phyloP scores from a whole-genome alignment of 1,284 basidiomycete species.

The Termitomyces sp. region DNA sequence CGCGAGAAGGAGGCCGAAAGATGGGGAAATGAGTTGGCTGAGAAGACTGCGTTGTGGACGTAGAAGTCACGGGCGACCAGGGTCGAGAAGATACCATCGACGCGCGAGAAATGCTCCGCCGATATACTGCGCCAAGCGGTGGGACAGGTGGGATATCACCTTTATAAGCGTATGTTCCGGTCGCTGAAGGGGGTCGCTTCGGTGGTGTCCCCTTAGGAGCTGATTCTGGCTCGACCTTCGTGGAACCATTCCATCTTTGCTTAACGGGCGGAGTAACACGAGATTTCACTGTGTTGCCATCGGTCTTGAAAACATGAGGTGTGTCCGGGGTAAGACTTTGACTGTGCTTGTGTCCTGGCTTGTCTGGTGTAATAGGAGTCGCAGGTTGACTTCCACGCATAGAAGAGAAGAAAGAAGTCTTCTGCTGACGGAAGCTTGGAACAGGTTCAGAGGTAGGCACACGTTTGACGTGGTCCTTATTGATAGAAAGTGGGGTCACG shows the following conservation, averaged over 20 bases:
- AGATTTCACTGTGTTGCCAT: conserved; percentile 36
- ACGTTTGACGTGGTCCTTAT: conserved; percentile 33
- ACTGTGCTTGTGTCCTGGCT: conserved; percentile 60
- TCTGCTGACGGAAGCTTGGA: conserved; percentile 46
- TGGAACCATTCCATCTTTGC: conserved; percentile 75
- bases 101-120: conserved; percentile 62
- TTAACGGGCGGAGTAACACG: conserved; percentile 30
- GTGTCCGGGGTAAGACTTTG: conserved; percentile 68
- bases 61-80: conserved; percentile 72
- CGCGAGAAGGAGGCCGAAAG: conserved; percentile 38
- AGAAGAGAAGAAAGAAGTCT: conserved; percentile 52
- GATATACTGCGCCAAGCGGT: conserved; percentile 39
- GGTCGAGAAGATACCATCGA: conserved; percentile 75
- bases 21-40: conserved; percentile 37
- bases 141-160: conserved; percentile 45
- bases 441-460: conserved; percentile 52
- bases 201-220: conserved; percentile 47
- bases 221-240: conserved; percentile 52
- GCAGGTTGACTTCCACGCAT: conserved; percentile 37
- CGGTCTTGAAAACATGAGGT: conserved; percentile 35
- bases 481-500: conserved; percentile 45
- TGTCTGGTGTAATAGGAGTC: conserved; percentile 49
- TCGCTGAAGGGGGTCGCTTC: conserved; percentile 43
- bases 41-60: conserved; percentile 64
- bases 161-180: conserved; percentile 31